Percentiles rank a stretch among this genome's conserved stretches.
Conservation (phyloP, 2,329 filamentous ascomycete species). For the Nigrospora sphaerica region DNA sequence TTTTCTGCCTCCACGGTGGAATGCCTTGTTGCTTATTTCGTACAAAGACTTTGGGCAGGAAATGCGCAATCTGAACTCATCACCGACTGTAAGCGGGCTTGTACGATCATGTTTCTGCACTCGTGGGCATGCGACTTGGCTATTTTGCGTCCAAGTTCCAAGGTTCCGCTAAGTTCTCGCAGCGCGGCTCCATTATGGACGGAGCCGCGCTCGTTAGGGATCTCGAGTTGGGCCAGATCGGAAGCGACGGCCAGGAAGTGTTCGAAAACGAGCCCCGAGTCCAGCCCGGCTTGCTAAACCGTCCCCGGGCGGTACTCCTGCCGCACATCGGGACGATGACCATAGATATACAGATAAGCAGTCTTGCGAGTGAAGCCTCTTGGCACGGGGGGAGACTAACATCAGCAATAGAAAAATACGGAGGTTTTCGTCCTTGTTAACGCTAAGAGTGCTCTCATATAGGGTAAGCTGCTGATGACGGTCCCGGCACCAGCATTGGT, state of each 20-base stretch:
- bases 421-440: slow-evolving; percentile 72
- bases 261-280: slow-evolving; percentile 46
- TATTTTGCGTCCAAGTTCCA: too few relatives aligned
- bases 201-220: slow-evolving; percentile 40
- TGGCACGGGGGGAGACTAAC: too few relatives aligned
- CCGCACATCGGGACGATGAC: slow-evolving; percentile 88
- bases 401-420: slow-evolving; percentile 43
- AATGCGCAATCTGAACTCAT: background rate
- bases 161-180: too few relatives aligned
- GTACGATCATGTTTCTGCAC: too few relatives aligned
- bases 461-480: slow-evolving; percentile 56
- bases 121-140: too few relatives aligned
- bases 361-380: too few relatives aligned
- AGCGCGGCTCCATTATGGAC: slow-evolving; percentile 40
- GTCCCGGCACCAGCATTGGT: slow-evolving; percentile 35
- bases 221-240: slow-evolving; percentile 35
- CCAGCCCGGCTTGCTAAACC: slow-evolving; percentile 64
- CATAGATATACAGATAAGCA: slow-evolving; percentile 42
- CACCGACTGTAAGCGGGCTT: too few relatives aligned
- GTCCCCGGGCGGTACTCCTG: slow-evolving; percentile 65
- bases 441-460: slow-evolving; percentile 53
- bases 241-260: slow-evolving; percentile 44
- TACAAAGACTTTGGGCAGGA: background rate
- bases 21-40: background rate
- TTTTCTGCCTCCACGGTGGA: background rate